These are phyloP conservation scores for Penicillium daleae DNA, from an alignment of 495 filamentous ascomycete species.

Conservation along the genomic window DNA sequence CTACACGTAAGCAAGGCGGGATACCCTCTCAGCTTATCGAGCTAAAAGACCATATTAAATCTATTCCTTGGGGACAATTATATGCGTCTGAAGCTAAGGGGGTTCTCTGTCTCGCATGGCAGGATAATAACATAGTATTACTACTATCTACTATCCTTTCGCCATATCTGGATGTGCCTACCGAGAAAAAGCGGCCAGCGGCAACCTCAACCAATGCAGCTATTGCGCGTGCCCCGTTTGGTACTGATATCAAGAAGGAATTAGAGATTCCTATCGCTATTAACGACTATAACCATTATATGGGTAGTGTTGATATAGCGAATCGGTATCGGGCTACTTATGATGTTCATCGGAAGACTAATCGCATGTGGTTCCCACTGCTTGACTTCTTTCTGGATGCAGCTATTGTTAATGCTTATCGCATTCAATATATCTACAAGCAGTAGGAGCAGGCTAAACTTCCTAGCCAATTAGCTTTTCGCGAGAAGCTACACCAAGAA, in stretches of 20 bases:
- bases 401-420: neutral
- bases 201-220: neutral
- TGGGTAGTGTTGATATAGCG: neutral
- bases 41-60: neutral
- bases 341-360: neutral
- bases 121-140: slow-evolving; percentile 4
- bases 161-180: neutral
- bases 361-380: neutral
- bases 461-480: neutral
- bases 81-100: neutral
- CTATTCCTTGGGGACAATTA: neutral
- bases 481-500: neutral
- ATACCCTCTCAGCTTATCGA: neutral
- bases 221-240: neutral
- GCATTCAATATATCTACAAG: neutral
- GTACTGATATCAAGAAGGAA: neutral
- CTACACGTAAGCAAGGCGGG: neutral
- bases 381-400: neutral
- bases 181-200: neutral
- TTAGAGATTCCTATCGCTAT: neutral
- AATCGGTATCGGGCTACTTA: neutral
- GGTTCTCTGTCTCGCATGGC: neutral
- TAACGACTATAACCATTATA: slow-evolving; percentile 1
- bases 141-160: slow-evolving; percentile 2
- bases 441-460: neutral